These are phyloP conservation scores for Diphasiastrum complanatum DNA, from an alignment of 83 land plant species.

Conservation along the genomic window DNA sequence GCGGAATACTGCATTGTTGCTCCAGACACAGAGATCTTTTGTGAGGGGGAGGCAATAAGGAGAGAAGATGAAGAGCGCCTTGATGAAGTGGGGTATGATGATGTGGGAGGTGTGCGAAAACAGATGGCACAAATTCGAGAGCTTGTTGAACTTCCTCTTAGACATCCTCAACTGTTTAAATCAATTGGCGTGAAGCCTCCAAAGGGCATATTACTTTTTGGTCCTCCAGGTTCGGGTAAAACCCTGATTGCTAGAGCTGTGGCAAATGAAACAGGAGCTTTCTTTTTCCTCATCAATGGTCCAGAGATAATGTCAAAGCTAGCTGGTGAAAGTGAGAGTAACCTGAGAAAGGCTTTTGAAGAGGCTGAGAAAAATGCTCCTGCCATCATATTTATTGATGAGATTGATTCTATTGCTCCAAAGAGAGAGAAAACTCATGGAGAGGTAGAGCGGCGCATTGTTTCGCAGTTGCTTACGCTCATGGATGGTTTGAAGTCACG, in stretches of 20 bases:
- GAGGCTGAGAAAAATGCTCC: constrained; percentile 22
- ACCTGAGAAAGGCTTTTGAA: constrained; percentile 18
- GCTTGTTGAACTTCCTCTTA: constrained; percentile 17
- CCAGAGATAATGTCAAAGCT: constrained; percentile 20
- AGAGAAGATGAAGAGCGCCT: constrained; percentile 18
- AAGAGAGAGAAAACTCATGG: constrained; percentile 19
- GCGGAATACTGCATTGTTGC: no score
- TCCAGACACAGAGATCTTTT: constrained; percentile 14
- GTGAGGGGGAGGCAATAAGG: constrained; percentile 15
- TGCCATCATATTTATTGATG: constrained; percentile 12
- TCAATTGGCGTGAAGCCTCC: constrained; percentile 20
- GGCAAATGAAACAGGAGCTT: constrained; percentile 18
- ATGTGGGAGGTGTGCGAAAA: constrained; percentile 16
- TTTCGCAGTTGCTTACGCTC: constrained; percentile 7
- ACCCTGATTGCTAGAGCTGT: constrained; percentile 17
- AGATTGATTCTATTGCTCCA: constrained; percentile 17
- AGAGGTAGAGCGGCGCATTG: constrained; percentile 13
- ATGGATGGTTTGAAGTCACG: constrained; percentile 19
- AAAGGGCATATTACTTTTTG: constrained; percentile 9
- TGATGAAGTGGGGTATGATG: constrained; percentile 19
- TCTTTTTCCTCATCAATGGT: constrained; percentile 16
- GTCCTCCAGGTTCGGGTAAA: constrained; percentile 18
- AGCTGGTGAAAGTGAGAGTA: constrained; percentile 19
- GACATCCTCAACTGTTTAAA: constrained; percentile 18
- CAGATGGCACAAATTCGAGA: constrained; percentile 19